Conservation (phyloP, 2,329 filamentous ascomycete genomes). For the Sporothrix protearum region DNA sequence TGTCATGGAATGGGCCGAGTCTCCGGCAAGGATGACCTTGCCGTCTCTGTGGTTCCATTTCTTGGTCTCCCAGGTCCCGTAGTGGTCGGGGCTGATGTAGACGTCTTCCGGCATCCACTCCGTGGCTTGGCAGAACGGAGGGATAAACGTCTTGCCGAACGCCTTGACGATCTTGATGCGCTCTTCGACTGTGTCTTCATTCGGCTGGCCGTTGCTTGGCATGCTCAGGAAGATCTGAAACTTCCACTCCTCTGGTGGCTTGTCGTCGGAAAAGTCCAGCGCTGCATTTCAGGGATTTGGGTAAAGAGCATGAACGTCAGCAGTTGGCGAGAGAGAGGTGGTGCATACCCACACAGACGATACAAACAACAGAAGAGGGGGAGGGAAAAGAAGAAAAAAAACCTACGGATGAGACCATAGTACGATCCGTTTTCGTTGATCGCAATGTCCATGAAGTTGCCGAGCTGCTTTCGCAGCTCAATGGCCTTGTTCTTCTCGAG, state of each 20-base stretch:
- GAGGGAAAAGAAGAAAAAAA: neutral
- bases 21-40: constrained; percentile 15
- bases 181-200: neutral
- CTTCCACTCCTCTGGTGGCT: constrained; percentile 15
- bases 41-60: constrained; percentile 17
- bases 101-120: constrained; percentile 14
- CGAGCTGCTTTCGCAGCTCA: constrained; percentile 6
- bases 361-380: no score
- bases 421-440: constrained; percentile 14
- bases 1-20: constrained; percentile 18
- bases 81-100: constrained; percentile 18
- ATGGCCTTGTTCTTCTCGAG: constrained; percentile 11
- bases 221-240: constrained; percentile 21
- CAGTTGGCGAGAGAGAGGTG: neutral
- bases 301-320: neutral
- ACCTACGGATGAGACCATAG: constrained; percentile 17
- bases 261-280: constrained; percentile 15
- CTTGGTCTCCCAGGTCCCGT: constrained; percentile 16
- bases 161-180: constrained; percentile 12
- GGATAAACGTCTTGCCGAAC: constrained; percentile 10
- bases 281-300: neutral
- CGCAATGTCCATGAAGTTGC: constrained; percentile 20
- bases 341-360: neutral
- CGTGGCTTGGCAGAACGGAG: constrained; percentile 11
- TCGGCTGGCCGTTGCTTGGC: neutral